phyloP scores from a whole-genome alignment of 192 early-diverging fungal species.

The Funneliformis geosporum region DNA sequence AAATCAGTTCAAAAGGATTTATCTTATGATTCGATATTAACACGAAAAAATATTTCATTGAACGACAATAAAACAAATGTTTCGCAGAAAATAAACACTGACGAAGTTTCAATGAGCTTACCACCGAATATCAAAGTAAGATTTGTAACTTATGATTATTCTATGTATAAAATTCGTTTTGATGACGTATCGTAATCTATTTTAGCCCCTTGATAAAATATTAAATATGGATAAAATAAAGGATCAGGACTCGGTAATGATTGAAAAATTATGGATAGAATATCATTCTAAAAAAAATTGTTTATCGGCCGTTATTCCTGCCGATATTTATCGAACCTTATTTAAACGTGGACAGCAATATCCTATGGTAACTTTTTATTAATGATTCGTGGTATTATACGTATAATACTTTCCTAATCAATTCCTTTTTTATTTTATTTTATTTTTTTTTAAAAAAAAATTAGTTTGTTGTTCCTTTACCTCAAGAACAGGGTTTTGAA shows the following conservation, averaged over 20 bases:
- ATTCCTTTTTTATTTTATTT: neutral
- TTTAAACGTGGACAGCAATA: constrained; percentile 51
- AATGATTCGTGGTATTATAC: neutral
- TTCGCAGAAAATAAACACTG: neutral
- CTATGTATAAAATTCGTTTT: neutral
- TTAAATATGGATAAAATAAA: constrained; percentile 54
- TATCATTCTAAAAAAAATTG: constrained; percentile 62
- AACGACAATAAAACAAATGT: neutral
- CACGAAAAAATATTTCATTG: neutral
- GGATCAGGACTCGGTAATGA: constrained; percentile 42
- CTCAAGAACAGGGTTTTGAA: constrained; percentile 79
- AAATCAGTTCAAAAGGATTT: neutral
- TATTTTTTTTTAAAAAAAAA: neutral
- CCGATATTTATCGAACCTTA: constrained; percentile 60
- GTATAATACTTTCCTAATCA: neutral
- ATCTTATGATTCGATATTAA: neutral
- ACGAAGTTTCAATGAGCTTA: neutral
- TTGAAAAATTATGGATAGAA: constrained; percentile 71
- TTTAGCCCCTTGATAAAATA: constrained; percentile 56
- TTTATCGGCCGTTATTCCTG: constrained; percentile 67
- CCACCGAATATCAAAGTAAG: neutral
- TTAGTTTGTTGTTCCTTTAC: constrained; percentile 85
- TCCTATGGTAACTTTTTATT: constrained; percentile 52
- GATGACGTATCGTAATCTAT: neutral
- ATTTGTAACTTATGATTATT: neutral